Percentiles rank a stretch among this genome's conserved stretches.
phyloP scores from a whole-genome alignment of 2,329 filamentous ascomycete genomes.

The Macrophomina phaseolina region DNA sequence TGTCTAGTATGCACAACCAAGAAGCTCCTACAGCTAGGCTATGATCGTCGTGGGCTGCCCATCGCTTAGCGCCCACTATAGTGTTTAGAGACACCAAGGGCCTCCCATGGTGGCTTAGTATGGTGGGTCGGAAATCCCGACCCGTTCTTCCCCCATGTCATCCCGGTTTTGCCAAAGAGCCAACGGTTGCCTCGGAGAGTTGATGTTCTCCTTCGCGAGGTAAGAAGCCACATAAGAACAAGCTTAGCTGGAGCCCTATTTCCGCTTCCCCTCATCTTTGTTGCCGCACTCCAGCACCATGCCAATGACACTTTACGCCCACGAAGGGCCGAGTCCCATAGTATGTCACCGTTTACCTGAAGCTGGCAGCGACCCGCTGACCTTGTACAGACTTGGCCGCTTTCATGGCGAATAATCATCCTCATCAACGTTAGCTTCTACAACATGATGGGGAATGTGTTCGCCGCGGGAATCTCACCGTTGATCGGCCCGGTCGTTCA shows the following conservation, averaged over 20 bases:
- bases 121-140: not conserved
- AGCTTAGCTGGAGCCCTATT: not conserved
- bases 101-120: not conserved
- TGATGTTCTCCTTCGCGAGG: not conserved
- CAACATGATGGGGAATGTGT: constrained; percentile 13
- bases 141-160: not conserved
- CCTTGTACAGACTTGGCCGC: not conserved
- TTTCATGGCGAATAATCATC: not conserved
- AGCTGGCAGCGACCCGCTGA: not conserved
- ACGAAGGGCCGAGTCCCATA: not conserved
- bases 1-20: too few species aligned
- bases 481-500: not conserved
- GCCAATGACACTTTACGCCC: not conserved
- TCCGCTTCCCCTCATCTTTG: not conserved
- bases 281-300: not conserved
- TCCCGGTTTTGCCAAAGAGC: not conserved
- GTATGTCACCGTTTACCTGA: not conserved
- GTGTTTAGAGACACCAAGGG: not conserved
- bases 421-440: constrained; percentile 9
- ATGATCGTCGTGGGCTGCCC: not conserved
- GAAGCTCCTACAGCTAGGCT: too few species aligned
- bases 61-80: not conserved
- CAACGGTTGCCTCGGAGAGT: not conserved
- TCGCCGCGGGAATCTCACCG: not conserved
- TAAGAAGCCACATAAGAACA: not conserved